Conservation (phyloP, 1,284 basidiomycete genomes). For the Vanrija humicola region DNA sequence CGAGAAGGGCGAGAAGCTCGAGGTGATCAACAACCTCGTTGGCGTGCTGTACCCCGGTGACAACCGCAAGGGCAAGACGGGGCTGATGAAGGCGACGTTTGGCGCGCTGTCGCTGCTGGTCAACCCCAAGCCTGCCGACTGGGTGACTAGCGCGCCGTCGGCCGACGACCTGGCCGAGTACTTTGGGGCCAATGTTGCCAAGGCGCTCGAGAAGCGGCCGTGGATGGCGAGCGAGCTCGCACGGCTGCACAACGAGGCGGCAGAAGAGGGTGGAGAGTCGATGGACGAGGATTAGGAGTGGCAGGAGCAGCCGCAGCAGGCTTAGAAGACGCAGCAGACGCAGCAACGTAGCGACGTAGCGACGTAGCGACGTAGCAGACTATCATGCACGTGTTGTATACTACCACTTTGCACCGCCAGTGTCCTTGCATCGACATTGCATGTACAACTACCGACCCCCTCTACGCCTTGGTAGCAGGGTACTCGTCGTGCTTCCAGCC, state of each 20-base stretch:
- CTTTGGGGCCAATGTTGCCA: slow-evolving; percentile 32
- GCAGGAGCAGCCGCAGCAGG: too few relatives aligned
- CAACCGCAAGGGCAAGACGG: slow-evolving; percentile 26
- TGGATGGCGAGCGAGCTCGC: slow-evolving; percentile 33
- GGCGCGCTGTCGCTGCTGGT: slow-evolving; percentile 16
- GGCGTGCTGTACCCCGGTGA: slow-evolving; percentile 33
- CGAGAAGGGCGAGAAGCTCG: slow-evolving; percentile 24
- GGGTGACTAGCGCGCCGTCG: slow-evolving; percentile 14
- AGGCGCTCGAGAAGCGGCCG: slow-evolving; percentile 31
- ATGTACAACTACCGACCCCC: too few relatives aligned
- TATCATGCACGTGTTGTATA: too few relatives aligned
- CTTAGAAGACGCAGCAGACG: too few relatives aligned
- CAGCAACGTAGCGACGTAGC: too few relatives aligned
- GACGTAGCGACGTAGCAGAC: too few relatives aligned
- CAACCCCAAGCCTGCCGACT: slow-evolving; percentile 14
- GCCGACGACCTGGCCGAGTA: slow-evolving; percentile 16
- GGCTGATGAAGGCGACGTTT: slow-evolving; percentile 31
- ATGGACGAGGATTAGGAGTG: neutral
- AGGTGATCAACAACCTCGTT: slow-evolving; percentile 28
- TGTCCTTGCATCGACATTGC: too few relatives aligned
- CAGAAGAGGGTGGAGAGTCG: neutral
- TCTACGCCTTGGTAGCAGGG: too few relatives aligned
- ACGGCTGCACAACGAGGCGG: slow-evolving; percentile 16
- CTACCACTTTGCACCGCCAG: too few relatives aligned
- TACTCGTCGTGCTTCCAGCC: slow-evolving; percentile 44